Percentiles rank a stretch among this genome's conserved stretches.
Conservation (phyloP, 176 grass and related monocot genomes). For the Secale cereale region DNA sequence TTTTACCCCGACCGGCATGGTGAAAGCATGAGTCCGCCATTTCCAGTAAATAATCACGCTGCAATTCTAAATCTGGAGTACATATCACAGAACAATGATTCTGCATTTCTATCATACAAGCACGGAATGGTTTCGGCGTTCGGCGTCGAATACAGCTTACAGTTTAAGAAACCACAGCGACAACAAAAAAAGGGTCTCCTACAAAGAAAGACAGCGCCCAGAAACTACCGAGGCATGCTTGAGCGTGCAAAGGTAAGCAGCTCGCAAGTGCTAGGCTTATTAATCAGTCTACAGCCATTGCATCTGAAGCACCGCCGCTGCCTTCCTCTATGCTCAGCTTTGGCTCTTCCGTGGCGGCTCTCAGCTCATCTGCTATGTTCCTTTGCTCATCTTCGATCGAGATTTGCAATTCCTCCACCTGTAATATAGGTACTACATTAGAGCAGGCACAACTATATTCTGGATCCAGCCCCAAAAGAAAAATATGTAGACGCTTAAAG, state of each 20-base stretch:
- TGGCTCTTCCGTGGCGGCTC: slow-evolving; percentile 42
- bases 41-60: not conserved
- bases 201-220: not conserved
- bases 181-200: not conserved
- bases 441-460: not conserved
- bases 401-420: slow-evolving; percentile 89
- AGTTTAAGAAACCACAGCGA: not conserved
- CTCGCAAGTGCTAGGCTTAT: not conserved
- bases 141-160: not conserved
- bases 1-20: not conserved
- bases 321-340: slow-evolving; percentile 62
- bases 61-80: not conserved
- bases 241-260: not conserved
- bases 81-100: not conserved
- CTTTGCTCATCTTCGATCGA: slow-evolving; percentile 78
- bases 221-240: not conserved
- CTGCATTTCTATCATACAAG: not conserved
- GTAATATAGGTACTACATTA: not conserved
- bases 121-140: not conserved
- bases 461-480: not conserved
- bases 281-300: slow-evolving; percentile 74
- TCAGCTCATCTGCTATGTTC: slow-evolving; percentile 68
- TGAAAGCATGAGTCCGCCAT: not conserved
- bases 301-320: slow-evolving; percentile 66
- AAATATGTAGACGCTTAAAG: not conserved